Evolutionary conservation across 2,329 filamentous ascomycete species (phyloP), one percentile per base, ranked within the genome.

Genomic region (Pyricularia sp.): DNA sequence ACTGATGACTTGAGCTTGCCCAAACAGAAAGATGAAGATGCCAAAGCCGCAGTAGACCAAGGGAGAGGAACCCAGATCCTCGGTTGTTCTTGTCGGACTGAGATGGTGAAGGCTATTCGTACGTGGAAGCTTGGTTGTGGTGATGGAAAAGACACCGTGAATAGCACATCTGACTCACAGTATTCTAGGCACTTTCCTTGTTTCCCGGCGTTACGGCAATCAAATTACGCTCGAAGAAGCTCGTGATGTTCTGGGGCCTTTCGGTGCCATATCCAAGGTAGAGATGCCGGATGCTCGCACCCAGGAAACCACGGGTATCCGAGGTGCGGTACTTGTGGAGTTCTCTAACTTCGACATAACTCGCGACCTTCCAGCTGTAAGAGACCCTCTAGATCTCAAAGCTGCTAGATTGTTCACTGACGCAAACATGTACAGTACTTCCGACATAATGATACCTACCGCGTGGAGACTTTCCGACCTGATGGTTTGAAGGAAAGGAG

Each of bases 101-200:
- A 88, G 74, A 82, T 78, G 72, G 83, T 83, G 24, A 81, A 82
- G 68, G 84, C 82, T 30, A 83, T 85, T 69, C 78, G 85, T 84
- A 73, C 75, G 82, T 73, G 61, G 22, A 33, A 9, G 5, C 8
- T 19, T 16, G 12, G 12, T 13, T 7, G 35, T 35, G 22, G n/a
- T 19, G 22, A 26, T 19, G 22, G 7, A 62, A 26, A 35, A 44
- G 60, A 62, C 10, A 35, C 12, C 4, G 22, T 19, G 33, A 6
- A n/a, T 10, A 12, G 33, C 8, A 13, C 60, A 24, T 24, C 53
- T 49, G 12, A 63, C 13, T 64, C 13, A 60, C 19, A 13, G 66
- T 49, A 19, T 24, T n/a, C 4, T 60, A 85, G 82, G 81, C 5
- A 75, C 76, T 4, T 85, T 81, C 67, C 73, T 82, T 16, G 75